Conservation (phyloP, 225 moss, liverwort and hornwort species). For the Sphagnum contortum region DNA sequence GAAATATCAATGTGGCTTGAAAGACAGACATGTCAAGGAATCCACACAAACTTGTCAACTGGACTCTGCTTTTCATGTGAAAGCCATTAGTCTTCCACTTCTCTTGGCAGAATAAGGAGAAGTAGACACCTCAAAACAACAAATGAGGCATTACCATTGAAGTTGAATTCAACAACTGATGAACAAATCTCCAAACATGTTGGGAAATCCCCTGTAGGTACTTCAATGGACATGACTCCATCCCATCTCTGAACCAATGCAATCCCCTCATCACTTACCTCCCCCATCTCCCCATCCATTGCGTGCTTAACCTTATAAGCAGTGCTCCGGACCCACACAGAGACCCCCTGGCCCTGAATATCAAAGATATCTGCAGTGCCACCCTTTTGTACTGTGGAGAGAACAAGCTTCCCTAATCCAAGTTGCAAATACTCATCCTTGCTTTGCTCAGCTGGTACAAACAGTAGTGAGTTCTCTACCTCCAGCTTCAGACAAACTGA, state of each 20-base stretch:
- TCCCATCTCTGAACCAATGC: slow-evolving; percentile 62
- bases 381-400: slow-evolving; percentile 22
- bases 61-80: too few species aligned
- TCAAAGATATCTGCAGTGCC: slow-evolving; percentile 26
- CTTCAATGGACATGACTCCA: slow-evolving; percentile 58
- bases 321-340: slow-evolving; percentile 41
- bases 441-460: slow-evolving; percentile 41
- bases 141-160: slow-evolving; percentile 35
- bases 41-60: too few species aligned
- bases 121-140: too few species aligned
- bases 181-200: slow-evolving; percentile 56
- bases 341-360: slow-evolving; percentile 48
- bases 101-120: too few species aligned
- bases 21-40: too few species aligned
- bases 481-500: slow-evolving; percentile 46
- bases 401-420: slow-evolving; percentile 35
- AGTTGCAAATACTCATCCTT: slow-evolving; percentile 52
- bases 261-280: slow-evolving; percentile 16
- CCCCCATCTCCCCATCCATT: slow-evolving; percentile 8
- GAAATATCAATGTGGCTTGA: too few species aligned
- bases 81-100: too few species aligned
- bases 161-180: slow-evolving; percentile 48
- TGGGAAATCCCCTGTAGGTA: slow-evolving; percentile 41
- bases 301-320: slow-evolving; percentile 14
- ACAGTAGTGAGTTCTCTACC: slow-evolving; percentile 51